Evolutionary conservation across 2,329 filamentous ascomycete species (phyloP).

Genomic region (Dothidotthia symphoricarpi): DNA sequence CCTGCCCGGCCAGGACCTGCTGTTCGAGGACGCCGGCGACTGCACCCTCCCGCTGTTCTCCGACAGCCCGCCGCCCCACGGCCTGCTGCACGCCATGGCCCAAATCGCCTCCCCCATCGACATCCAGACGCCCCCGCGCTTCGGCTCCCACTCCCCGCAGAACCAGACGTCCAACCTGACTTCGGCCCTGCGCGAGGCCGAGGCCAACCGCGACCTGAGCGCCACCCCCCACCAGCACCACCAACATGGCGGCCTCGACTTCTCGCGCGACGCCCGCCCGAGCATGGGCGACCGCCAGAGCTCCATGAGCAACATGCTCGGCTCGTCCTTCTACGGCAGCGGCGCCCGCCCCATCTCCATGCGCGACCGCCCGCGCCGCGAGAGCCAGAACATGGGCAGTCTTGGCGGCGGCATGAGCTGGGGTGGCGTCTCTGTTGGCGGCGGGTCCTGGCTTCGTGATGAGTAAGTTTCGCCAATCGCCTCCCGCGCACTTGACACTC

Average conservation of each 20-base stretch:
- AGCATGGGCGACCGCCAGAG: conserved; percentile 51
- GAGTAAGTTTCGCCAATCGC: conserved; percentile 69
- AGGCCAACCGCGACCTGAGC: conserved; percentile 32
- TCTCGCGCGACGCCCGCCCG: conserved; percentile 33
- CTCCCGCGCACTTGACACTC: conserved; percentile 3
- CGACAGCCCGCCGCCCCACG: conserved; percentile 27
- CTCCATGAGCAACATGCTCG: conserved; percentile 51
- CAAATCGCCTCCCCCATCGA: conserved; percentile 58
- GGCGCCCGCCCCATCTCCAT: conserved; percentile 62
- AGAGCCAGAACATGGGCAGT: conserved; percentile 62
- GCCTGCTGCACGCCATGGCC: conserved; percentile 48
- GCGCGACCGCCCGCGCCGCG: conserved; percentile 55
- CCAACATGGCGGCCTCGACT: conserved; percentile 20
- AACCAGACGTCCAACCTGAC: conserved; percentile 64
- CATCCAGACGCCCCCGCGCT: conserved; percentile 55
- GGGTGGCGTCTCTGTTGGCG: conserved; percentile 88
- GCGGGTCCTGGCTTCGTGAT: conserved; percentile 82
- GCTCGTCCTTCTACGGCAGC: conserved; percentile 55
- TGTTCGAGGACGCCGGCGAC: conserved; percentile 45
- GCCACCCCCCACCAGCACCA: conserved; percentile 46
- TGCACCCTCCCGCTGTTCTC: conserved; percentile 44
- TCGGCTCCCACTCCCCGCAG: conserved; percentile 59
- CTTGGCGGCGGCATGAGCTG: conserved; percentile 84
- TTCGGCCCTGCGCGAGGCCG: conserved; percentile 56
- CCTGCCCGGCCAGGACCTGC: conserved; percentile 35